Percentiles rank a stretch among this genome's conserved stretches.
Conservation (phyloP, 176 grass and related monocot genomes). For the Oryza officinalis region DNA sequence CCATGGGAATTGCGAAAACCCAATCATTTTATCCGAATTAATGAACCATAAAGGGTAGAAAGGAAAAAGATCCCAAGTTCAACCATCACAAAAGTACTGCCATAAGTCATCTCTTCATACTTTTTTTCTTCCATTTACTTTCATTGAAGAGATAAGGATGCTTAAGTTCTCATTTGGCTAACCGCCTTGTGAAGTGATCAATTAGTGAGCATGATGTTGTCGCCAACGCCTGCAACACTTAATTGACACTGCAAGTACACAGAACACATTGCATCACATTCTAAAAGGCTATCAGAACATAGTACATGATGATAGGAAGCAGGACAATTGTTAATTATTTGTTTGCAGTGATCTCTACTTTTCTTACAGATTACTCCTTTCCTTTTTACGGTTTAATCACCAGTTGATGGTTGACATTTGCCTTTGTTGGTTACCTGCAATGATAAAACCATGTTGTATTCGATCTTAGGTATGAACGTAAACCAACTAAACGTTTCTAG, state of each 20-base stretch:
- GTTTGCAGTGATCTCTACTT: neutral
- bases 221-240: neutral
- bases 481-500: neutral
- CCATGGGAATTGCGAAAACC: too few species aligned
- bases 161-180: neutral
- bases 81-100: too few species aligned
- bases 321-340: neutral
- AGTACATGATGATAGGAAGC: neutral
- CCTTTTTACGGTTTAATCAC: neutral
- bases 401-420: neutral
- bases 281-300: neutral
- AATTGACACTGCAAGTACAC: neutral
- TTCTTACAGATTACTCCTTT: slow-evolving; percentile 22
- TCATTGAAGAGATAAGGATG: neutral
- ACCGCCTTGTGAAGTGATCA: neutral
- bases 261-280: neutral
- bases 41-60: too few species aligned
- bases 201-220: slow-evolving; percentile 24
- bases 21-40: too few species aligned
- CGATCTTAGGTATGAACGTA: neutral
- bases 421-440: neutral
- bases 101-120: too few species aligned
- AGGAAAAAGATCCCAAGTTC: too few species aligned
- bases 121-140: neutral
- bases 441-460: neutral